Evolutionary conservation across 345 rosid genomes (phyloP), one percentile per base, ranked within the genome.

Genomic region (Gossypium bickii): DNA sequence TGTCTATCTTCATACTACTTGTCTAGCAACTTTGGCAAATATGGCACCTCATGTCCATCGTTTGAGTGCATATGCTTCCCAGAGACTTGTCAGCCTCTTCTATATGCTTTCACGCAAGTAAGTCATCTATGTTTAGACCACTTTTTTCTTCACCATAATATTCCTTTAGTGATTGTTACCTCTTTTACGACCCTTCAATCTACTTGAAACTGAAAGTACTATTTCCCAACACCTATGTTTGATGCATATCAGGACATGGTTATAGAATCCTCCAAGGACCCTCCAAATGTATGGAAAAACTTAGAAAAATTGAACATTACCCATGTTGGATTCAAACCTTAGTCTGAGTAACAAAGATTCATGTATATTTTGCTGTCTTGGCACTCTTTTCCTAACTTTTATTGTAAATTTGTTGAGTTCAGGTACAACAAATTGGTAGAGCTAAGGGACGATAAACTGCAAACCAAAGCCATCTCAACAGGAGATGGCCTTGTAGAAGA

Each of bases 1-100:
- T 88, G 97, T 95, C 56, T 95, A 95, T 86, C 88, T 95, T 45
- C 99, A 95, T 79, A 95, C 99, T 60, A 95, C 94, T 74, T 93
- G 99, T 83, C 85, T 95, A 29, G 99, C 99, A 64, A 91, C 97
- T 70, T 83, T 95, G 85, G 99, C 98, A 76, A 95, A 95, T 88
- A 95, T 93, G 96, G 99, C 98, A 53, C 99, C 99, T 78, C 99
- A 95, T 83, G 86, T 88, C 78, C 92, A 93, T 81, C 97, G 87
- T 43, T 83, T 95, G 86, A 95, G 97, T 86, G 94, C 97, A 76
- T 93, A 93, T 85, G 98, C 99, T 78, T 95, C 98, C 12, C 97
- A 95, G 85, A 89, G 97, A 80, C 87, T 95, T 65, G 93, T 95
- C 87, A 95, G 98, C 83, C 97, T 95, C 76, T 95, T 95, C 85